Evolutionary conservation across 2,329 filamentous ascomycete genomes (phyloP).

Genomic region (Cladorrhinum sp.): DNA sequence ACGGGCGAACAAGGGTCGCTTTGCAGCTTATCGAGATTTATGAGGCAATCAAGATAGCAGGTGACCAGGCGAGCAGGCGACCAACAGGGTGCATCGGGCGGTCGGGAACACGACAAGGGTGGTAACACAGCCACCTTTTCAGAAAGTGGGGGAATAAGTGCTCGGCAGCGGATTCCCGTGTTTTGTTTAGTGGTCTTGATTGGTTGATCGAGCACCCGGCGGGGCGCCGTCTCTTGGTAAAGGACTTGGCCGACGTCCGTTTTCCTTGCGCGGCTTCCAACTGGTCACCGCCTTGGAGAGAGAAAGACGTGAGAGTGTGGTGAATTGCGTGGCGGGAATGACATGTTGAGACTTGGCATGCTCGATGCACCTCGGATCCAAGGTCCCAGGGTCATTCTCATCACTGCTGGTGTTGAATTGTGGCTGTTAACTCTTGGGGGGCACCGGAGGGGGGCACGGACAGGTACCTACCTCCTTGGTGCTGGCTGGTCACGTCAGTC

Average conservation of each 20-base stretch:
- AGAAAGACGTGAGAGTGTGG: no score
- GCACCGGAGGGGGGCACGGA: neutral
- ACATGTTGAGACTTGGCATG: neutral
- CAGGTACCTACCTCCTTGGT: neutral
- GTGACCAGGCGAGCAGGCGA: conserved; percentile 11
- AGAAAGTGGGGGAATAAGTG: conserved; percentile 1
- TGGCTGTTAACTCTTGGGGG: neutral
- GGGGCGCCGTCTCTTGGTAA: neutral
- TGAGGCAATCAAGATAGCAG: conserved; percentile 18
- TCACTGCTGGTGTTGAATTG: neutral
- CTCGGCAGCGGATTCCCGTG: conserved; percentile 3
- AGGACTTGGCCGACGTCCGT: conserved; percentile 6
- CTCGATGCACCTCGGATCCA: neutral
- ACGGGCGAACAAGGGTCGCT: neutral
- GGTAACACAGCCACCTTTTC: neutral
- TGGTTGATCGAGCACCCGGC: neutral
- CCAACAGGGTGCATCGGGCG: conserved; percentile 13
- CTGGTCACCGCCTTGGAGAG: neutral
- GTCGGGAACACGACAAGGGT: conserved; percentile 6
- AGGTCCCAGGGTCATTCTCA: neutral
- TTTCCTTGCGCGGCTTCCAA: neutral
- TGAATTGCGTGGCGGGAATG: no score
- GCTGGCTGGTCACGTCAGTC: neutral
- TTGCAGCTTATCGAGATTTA: conserved; percentile 4
- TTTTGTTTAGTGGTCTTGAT: neutral